These are phyloP conservation scores for Trichocomaceae sp. DNA, from an alignment of 2,329 filamentous ascomycete species.

Conservation along the genomic window DNA sequence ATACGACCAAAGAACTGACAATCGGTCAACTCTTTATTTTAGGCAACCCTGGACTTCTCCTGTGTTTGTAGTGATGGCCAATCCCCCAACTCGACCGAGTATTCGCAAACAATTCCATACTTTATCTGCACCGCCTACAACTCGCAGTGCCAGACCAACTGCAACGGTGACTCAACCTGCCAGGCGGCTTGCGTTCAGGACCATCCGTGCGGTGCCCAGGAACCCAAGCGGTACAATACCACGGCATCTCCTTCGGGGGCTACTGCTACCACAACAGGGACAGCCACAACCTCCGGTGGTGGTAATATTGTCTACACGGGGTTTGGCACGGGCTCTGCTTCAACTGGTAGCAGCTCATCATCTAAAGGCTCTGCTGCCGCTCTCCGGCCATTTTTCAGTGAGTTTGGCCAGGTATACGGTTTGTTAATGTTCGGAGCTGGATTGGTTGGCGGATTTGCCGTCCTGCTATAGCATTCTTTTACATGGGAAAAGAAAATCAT, in stretches of 20 bases:
- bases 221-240: conserved; percentile 49
- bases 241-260: conserved; percentile 26
- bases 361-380: neutral
- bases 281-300: conserved; percentile 25
- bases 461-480: conserved; percentile 32
- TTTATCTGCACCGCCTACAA: conserved; percentile 54
- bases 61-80: conserved; percentile 52
- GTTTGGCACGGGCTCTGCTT: conserved; percentile 32
- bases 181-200: conserved; percentile 45
- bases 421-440: conserved; percentile 49
- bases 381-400: conserved; percentile 37
- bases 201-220: conserved; percentile 57
- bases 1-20: neutral
- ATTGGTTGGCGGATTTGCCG: conserved; percentile 53
- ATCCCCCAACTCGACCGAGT: conserved; percentile 54
- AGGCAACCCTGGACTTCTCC: conserved; percentile 46
- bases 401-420: conserved; percentile 52
- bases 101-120: conserved; percentile 57
- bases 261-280: conserved; percentile 26
- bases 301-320: conserved; percentile 40
- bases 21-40: neutral
- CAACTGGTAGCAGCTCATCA: conserved; percentile 25
- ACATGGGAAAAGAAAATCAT: neutral
- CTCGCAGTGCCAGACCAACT: conserved; percentile 50
- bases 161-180: conserved; percentile 45